Base-by-base conservation (phyloP, 129 eudicot species). In the Cynara cardunculus region DNA sequence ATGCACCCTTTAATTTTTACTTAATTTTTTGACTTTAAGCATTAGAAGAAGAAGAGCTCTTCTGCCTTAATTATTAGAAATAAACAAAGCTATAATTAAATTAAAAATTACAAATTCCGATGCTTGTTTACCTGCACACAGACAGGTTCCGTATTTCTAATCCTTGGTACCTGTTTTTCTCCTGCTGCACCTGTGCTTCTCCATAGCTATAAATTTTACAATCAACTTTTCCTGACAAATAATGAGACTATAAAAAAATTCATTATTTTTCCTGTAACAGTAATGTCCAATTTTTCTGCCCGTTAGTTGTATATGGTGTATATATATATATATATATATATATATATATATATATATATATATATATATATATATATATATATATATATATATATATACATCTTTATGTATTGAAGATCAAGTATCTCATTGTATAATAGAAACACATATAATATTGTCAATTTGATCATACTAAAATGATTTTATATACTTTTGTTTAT, bases 151-250 rank as follows among this genome's bases (percentile, higher is more conserved):
- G 59, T 67, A 78, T 78, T 49, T 79, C 75, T 79, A 85, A 49
- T 83, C 82, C 84, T 84, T 71, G 76, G 82, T 49, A 32, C 80
- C 67, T 82, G 70, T 85, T 88, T 82, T 77, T 77, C 85, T 81
- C 61, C 82, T 81, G 82, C 78, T 89, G 79, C 87, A 89, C 84
- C 93, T 89, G 88, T 77, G 71, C 72, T 81, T 69, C 61, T 71
- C 64, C 84, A 7, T 76, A 70, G 81, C 81, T 76, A 76, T 82
- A 76, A 19, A 44, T 49, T 59, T 56, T 59, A 26, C 78, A 32
- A 75, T 68, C 76, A 24, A 75, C 34, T 82, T 76, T 76, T 39
- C 19, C 71, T 78, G 49, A 79, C 44, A 79, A 70, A 7, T 24
- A 22, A 62, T 64, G 13, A 6, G 69, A 10, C 11, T 24, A 22